Conservation (phyloP, 805 yeast genomes). For the Suhomyces vadensis region DNA sequence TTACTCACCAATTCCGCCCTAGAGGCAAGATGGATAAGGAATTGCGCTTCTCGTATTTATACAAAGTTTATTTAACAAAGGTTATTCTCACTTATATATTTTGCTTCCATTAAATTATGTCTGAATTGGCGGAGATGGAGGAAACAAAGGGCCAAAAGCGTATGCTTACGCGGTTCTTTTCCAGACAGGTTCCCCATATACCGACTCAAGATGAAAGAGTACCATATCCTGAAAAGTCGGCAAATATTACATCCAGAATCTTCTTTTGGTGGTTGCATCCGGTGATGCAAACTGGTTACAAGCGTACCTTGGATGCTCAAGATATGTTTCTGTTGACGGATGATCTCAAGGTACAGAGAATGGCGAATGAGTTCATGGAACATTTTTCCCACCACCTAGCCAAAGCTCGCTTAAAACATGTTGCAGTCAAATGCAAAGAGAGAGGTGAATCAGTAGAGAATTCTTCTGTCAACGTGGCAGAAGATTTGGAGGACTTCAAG, state of each 20-base stretch:
- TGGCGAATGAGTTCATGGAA: too few species aligned
- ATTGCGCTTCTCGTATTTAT: too few species aligned
- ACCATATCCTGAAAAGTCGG: neutral
- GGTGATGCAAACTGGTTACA: conserved; percentile 8
- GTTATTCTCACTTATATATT: too few species aligned
- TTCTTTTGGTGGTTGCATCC: conserved; percentile 18
- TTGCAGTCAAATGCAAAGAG: neutral
- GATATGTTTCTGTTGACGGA: conserved; percentile 9
- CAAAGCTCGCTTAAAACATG: neutral
- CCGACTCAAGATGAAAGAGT: neutral
- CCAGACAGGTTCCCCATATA: too few species aligned
- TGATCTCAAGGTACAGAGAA: conserved; percentile 6
- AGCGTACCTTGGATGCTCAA: conserved; percentile 7
- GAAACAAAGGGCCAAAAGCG: too few species aligned
- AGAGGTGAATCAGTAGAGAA: neutral
- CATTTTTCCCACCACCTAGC: too few species aligned
- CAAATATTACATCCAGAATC: neutral
- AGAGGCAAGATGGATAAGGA: too few species aligned
- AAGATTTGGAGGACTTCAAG: neutral
- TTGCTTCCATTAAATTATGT: too few species aligned
- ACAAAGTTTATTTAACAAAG: too few species aligned
- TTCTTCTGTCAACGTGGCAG: neutral
- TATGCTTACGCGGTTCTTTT: too few species aligned
- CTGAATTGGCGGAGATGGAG: too few species aligned
- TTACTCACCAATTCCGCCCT: too few species aligned